Conservation (phyloP, 1,139 yeast genomes). For the Geotrichum australiense region DNA sequence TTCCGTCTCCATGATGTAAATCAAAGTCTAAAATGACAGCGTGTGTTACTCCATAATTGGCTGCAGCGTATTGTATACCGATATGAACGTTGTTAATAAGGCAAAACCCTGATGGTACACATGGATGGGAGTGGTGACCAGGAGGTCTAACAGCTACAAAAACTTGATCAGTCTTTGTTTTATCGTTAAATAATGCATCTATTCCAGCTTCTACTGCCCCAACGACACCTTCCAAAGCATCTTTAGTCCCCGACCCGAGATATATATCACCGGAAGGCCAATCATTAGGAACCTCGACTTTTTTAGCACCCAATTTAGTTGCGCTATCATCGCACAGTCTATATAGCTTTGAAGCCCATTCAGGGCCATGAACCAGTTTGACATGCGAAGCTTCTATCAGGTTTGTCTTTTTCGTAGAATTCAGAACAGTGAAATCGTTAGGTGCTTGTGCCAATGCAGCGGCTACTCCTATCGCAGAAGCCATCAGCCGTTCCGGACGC, state of each 20-base stretch:
- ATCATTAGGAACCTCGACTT: constrained; percentile 68
- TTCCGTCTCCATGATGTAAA: constrained; percentile 89
- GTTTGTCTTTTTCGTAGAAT: constrained; percentile 44
- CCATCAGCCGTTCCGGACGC: constrained; percentile 73
- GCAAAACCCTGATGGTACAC: constrained; percentile 84
- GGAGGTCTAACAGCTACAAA: constrained; percentile 77
- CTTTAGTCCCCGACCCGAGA: constrained; percentile 57
- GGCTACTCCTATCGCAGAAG: constrained; percentile 69
- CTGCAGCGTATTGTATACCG: constrained; percentile 72
- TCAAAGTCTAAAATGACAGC: constrained; percentile 81
- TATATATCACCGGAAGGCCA: constrained; percentile 88
- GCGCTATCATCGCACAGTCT: constrained; percentile 56
- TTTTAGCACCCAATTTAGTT: constrained; percentile 46
- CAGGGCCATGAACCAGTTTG: constrained; percentile 61
- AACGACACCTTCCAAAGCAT: constrained; percentile 71
- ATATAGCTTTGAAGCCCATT: constrained; percentile 61
- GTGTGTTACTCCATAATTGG: constrained; percentile 60
- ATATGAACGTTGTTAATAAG: constrained; percentile 75
- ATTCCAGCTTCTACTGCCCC: constrained; percentile 74
- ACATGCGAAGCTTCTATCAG: constrained; percentile 52
- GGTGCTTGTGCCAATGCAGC: constrained; percentile 72
- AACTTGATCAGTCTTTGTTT: constrained; percentile 43
- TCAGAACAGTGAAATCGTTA: constrained; percentile 46
- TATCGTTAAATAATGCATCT: constrained; percentile 44
- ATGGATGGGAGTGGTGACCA: constrained; percentile 86